Base-by-base conservation (phyloP, 2,329 filamentous ascomycete genomes). In the Colletotrichum liriopes region DNA sequence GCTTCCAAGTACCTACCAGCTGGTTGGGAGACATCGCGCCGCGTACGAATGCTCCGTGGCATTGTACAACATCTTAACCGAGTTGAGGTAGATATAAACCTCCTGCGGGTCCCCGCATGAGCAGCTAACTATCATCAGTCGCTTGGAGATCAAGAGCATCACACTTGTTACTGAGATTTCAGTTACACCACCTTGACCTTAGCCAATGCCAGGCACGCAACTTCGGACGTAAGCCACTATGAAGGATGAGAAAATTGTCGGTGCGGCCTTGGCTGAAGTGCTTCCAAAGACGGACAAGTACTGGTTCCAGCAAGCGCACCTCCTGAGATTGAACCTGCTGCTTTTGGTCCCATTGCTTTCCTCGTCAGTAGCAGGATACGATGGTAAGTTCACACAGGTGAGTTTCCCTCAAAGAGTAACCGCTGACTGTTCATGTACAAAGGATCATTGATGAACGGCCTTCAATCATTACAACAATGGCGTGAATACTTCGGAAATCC, bases 231-330 rank as follows among this genome's bases (percentile, higher is more conserved):
- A 45, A 59, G 54, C 20, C 29, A 41, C 32, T 29, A 70, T 61
- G 54, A 70, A 60, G 29, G 66, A 70, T 54, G 60, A 79, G 58
- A 78, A 67, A 26, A 71, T 80, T 54, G 78, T 80, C 29, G 80
- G 80, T 52, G 74, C 65, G 29, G 75, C 76, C 51, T 69, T 80
- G 55, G 77, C 77, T 2, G 73, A 76, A 73, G 78, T 80, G 20
- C 77, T 87, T 26, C 85, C 85, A 11, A 75, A 81, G 45, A 80
- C 81, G 35, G 77, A 80, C 47, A 82, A 80, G 47, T 80, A 79
- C 56, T 87, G 85, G 86, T 86, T 82, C 60, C 80, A 82, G 43
- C 77, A 81, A 37, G 78, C 82, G 2, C 84, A 87, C 75, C 79
- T 87, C 0, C 75, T 86, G 14, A 75, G 79, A 23, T 77, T 87